These are phyloP conservation scores for Lactarius hatsudake DNA, from an alignment of 768 basidiomycete species.

Conservation along the genomic window DNA sequence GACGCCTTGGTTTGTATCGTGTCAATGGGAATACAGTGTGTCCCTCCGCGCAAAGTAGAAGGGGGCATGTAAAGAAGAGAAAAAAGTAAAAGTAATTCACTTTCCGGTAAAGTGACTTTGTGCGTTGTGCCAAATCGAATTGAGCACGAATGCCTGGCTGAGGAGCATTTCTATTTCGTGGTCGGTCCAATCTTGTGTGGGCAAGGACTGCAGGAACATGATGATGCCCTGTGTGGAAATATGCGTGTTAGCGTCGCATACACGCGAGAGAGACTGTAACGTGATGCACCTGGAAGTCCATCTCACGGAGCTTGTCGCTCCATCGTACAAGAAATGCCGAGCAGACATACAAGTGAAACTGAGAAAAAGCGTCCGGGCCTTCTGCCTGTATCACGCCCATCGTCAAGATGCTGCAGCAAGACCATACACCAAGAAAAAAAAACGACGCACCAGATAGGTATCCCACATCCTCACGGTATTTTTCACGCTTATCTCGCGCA, in stretches of 20 bases:
- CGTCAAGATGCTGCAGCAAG: not conserved
- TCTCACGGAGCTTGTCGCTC: slow-evolving; percentile 88
- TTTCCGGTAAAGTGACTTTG: slow-evolving; percentile 80
- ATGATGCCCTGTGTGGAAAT: slow-evolving; percentile 76
- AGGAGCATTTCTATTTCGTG: slow-evolving; percentile 94
- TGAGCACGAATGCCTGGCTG: slow-evolving; percentile 92
- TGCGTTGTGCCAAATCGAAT: slow-evolving; percentile 89
- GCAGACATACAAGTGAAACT: slow-evolving; percentile 98
- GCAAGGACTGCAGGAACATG: slow-evolving; percentile 94
- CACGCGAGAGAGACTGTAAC: slow-evolving; percentile 26
- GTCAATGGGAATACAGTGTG: slow-evolving; percentile 5
- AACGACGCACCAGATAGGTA: slow-evolving; percentile 80
- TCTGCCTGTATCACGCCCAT: slow-evolving; percentile 62
- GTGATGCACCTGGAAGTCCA: slow-evolving; percentile 92
- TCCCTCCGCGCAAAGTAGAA: slow-evolving; percentile 4
- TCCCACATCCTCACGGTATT: slow-evolving; percentile 99
- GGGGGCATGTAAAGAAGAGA: not conserved
- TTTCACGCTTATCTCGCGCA: slow-evolving; percentile 95
- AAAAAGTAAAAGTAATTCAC: slow-evolving; percentile 25
- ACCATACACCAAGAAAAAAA: slow-evolving; percentile 5
- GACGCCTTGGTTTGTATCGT: slow-evolving; percentile 6
- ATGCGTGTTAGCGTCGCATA: not conserved
- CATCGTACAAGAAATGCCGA: slow-evolving; percentile 95
- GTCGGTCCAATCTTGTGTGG: slow-evolving; percentile 92
- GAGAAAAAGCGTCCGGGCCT: slow-evolving; percentile 96